These are phyloP conservation scores for Xylariaceae sp. DNA, from an alignment of 2,329 filamentous ascomycete genomes.

Conservation along the genomic window DNA sequence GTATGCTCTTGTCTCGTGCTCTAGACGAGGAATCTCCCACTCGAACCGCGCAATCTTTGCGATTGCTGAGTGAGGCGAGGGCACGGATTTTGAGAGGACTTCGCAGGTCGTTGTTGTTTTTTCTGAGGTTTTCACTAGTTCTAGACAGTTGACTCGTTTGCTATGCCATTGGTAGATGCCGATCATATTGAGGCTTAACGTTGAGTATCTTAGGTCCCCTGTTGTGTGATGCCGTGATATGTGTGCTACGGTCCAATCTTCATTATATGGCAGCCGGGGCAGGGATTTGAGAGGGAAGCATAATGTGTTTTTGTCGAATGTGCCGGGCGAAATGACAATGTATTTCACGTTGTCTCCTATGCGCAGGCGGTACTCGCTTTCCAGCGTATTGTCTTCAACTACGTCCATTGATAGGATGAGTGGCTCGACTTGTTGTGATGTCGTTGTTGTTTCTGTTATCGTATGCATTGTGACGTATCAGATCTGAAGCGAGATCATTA, in stretches of 20 bases:
- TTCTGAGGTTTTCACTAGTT: constrained; percentile 26
- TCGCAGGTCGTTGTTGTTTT: constrained; percentile 28
- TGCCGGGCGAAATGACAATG: constrained; percentile 25
- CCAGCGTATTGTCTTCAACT: constrained; percentile 13
- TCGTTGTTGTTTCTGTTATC: too few relatives aligned
- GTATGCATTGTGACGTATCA: too few relatives aligned
- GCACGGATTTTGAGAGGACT: constrained; percentile 20
- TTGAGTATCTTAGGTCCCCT: constrained; percentile 26
- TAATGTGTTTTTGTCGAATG: constrained; percentile 26
- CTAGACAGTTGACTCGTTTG: constrained; percentile 23
- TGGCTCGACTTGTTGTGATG: too few relatives aligned
- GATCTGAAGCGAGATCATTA: too few relatives aligned
- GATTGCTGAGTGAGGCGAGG: constrained; percentile 21
- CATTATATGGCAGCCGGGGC: constrained; percentile 23
- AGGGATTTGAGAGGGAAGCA: constrained; percentile 25
- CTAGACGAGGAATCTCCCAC: constrained; percentile 34
- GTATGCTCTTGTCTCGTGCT: constrained; percentile 33
- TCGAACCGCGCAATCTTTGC: constrained; percentile 35
- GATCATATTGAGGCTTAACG: constrained; percentile 24
- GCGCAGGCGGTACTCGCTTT: constrained; percentile 26
- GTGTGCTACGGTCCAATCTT: constrained; percentile 27
- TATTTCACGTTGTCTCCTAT: constrained; percentile 26
- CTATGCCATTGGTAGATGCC: constrained; percentile 29
- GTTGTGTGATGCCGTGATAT: constrained; percentile 24
- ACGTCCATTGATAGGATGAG: neutral